These are phyloP conservation scores for Capronia coronata DNA, from an alignment of 2,329 filamentous ascomycete species.

Conservation along the genomic window DNA sequence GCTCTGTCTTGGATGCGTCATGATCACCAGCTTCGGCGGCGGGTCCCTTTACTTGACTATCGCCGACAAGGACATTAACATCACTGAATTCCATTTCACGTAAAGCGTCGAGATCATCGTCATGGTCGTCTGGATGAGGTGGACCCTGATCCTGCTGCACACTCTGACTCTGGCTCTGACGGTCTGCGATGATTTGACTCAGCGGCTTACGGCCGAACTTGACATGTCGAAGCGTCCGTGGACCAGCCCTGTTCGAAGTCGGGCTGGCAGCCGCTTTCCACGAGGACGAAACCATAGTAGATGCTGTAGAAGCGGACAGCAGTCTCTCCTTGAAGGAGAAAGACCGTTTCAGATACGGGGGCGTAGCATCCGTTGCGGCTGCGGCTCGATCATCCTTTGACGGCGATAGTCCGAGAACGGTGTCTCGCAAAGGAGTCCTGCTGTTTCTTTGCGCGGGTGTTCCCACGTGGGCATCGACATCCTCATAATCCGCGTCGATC, in stretches of 20 bases:
- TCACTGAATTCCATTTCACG: slow-evolving; percentile 39
- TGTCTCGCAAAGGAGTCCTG: slow-evolving; percentile 27
- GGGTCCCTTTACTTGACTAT: slow-evolving; percentile 33
- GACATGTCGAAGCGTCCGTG: slow-evolving; percentile 12
- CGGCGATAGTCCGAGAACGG: slow-evolving; percentile 12
- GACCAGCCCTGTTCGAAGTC: slow-evolving; percentile 12
- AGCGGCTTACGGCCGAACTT: slow-evolving; percentile 17
- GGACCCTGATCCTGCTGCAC: not conserved
- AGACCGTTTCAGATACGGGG: slow-evolving; percentile 25
- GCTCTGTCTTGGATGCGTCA: slow-evolving; percentile 10
- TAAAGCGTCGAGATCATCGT: slow-evolving; percentile 41
- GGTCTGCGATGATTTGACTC: slow-evolving; percentile 23
- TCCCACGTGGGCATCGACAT: slow-evolving; percentile 2
- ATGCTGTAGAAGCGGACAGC: slow-evolving; percentile 19
- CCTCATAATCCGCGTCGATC: slow-evolving; percentile 11
- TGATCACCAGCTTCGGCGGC: slow-evolving; percentile 14
- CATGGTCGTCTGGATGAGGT: slow-evolving; percentile 33
- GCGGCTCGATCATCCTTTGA: slow-evolving; percentile 3
- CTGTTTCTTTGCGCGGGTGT: slow-evolving; percentile 9
- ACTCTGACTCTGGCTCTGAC: slow-evolving; percentile 2
- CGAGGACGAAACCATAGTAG: not conserved
- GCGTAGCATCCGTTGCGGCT: slow-evolving; percentile 19
- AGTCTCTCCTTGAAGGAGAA: slow-evolving; percentile 28
- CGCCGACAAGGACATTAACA: slow-evolving; percentile 32
- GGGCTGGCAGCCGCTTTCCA: slow-evolving; percentile 5